Conservation (phyloP, 208 protist species). For the Trichomonas tenax region DNA sequence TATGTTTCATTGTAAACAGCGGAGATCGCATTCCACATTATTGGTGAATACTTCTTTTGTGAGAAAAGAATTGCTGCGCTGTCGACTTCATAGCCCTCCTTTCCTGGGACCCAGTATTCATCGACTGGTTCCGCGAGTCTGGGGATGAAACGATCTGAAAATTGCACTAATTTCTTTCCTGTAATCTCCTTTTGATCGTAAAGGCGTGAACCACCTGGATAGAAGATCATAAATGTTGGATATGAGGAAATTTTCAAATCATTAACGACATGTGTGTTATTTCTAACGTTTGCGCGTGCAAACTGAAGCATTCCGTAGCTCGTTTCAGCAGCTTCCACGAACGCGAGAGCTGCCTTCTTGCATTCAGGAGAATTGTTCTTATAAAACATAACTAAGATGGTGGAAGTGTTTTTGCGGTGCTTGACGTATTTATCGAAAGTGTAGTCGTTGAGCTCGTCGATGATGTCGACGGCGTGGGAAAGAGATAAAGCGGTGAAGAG, state of each 20-base stretch:
- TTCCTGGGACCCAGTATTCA: not conserved
- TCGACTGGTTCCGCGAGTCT: not conserved
- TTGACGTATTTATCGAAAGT: not conserved
- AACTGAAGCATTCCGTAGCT: not conserved
- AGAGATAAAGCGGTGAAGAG: not conserved
- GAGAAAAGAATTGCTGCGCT: not conserved
- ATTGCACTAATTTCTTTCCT: not conserved
- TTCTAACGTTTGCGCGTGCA: not conserved
- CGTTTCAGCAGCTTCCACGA: not conserved
- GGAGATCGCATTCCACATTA: not conserved
- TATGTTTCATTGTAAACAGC: not conserved
- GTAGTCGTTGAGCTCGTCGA: not conserved
- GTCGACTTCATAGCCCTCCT: not conserved
- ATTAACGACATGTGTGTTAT: not conserved
- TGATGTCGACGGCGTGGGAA: not conserved
- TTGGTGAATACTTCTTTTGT: not conserved
- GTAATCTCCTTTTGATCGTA: not conserved
- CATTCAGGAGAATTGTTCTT: not conserved
- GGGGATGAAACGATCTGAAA: not conserved
- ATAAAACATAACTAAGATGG: not conserved
- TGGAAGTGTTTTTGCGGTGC: not conserved
- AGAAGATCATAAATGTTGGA: not conserved
- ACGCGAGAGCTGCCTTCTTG: not conserved
- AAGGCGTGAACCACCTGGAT: not conserved
- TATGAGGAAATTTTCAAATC: not conserved